Evolutionary conservation across 495 filamentous ascomycete genomes (phyloP).

Genomic region (Apodospora peruviana): DNA sequence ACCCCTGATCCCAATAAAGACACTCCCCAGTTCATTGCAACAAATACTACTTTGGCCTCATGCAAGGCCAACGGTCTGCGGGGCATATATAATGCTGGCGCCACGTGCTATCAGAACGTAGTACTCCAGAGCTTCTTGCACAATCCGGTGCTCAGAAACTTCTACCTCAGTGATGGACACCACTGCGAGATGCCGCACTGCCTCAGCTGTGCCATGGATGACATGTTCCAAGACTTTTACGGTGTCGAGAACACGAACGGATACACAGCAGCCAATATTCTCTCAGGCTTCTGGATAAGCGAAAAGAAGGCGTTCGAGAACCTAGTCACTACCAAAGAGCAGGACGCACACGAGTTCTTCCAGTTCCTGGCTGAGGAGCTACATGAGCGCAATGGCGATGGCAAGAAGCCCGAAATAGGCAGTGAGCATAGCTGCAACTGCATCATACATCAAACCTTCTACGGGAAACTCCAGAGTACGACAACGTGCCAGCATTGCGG

Average conservation of each 20-base stretch:
- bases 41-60: conserved; percentile 56
- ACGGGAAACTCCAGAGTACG: conserved; percentile 78
- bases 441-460: conserved; percentile 84
- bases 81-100: conserved; percentile 90
- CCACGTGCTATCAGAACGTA: conserved; percentile 91
- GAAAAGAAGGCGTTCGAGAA: conserved; percentile 56
- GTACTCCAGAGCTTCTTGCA: conserved; percentile 83
- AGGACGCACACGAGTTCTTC: conserved; percentile 94
- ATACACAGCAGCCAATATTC: conserved; percentile 75
- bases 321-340: conserved; percentile 86
- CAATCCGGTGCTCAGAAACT: conserved; percentile 79
- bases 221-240: conserved; percentile 89
- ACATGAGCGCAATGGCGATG: conserved; percentile 61
- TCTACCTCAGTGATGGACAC: conserved; percentile 82
- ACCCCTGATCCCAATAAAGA: conserved; percentile 47
- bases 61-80: conserved; percentile 70
- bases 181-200: conserved; percentile 65
- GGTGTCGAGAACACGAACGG: conserved; percentile 73
- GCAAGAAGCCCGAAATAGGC: conserved; percentile 45
- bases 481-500: conserved; percentile 81
- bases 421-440: conserved; percentile 68
- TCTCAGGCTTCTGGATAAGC: conserved; percentile 73
- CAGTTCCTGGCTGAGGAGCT: conserved; percentile 86
- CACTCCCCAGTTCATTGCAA: conserved; percentile 52
- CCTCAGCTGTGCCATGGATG: conserved; percentile 80